These are phyloP conservation scores for Saccharomycopsis vini DNA, from an alignment of 805 yeast genomes.

Conservation along the genomic window DNA sequence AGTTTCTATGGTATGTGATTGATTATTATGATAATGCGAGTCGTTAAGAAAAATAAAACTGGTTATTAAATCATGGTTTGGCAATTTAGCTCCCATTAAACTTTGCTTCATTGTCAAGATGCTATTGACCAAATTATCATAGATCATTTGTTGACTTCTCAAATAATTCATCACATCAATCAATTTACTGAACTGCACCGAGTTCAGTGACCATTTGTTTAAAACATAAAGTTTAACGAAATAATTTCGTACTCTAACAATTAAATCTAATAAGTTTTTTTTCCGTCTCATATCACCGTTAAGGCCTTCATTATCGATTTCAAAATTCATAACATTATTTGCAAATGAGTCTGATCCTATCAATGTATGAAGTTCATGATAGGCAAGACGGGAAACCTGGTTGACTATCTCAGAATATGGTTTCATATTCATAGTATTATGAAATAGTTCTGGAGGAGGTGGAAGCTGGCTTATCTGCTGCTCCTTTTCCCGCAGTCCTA, in stretches of 20 bases:
- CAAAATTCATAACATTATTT: constrained; percentile 13
- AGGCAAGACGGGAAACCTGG: constrained; percentile 12
- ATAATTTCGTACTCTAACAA: constrained; percentile 72
- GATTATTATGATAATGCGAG: constrained; percentile 31
- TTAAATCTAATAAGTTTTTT: constrained; percentile 53
- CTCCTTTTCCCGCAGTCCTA: background rate
- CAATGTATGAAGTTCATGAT: constrained; percentile 9
- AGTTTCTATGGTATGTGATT: background rate
- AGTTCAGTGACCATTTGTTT: constrained; percentile 75
- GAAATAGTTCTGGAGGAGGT: constrained; percentile 11
- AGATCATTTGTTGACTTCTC: constrained; percentile 66
- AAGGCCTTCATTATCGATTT: constrained; percentile 16
- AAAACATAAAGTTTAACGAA: constrained; percentile 78
- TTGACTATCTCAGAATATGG: constrained; percentile 15
- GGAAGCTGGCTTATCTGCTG: no score
- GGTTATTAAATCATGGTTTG: constrained; percentile 84
- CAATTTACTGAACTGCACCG: constrained; percentile 60
- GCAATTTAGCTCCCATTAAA: constrained; percentile 57
- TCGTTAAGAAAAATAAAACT: constrained; percentile 74
- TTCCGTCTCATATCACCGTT: constrained; percentile 31
- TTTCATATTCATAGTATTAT: constrained; percentile 15
- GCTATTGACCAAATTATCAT: constrained; percentile 53
- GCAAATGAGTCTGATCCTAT: constrained; percentile 14
- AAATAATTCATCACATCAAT: constrained; percentile 88
- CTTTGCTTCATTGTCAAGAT: constrained; percentile 15